Conservation (phyloP, 1,284 basidiomycete genomes). For the Tylopilus microsporus region DNA sequence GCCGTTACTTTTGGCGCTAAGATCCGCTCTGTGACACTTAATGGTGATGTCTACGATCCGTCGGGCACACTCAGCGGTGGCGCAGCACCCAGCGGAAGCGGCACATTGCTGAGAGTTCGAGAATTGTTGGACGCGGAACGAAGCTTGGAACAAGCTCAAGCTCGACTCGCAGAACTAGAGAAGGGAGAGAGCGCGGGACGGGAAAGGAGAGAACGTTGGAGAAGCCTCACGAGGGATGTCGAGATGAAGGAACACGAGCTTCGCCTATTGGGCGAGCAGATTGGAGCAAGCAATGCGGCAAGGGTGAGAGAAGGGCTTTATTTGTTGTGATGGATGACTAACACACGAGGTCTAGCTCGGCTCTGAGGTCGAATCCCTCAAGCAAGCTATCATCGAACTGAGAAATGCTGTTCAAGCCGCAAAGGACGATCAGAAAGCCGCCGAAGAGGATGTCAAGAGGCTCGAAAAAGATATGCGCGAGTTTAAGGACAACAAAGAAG, state of each 20-base stretch:
- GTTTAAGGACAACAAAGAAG: conserved; percentile 98
- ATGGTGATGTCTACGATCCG: conserved; percentile 96
- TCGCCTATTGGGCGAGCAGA: conserved; percentile 76
- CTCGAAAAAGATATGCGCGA: conserved; percentile 97
- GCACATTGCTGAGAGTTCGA: conserved; percentile 82
- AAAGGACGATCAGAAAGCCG: conserved; percentile 72
- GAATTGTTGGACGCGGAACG: conserved; percentile 63
- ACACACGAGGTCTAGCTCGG: conserved; percentile 54
- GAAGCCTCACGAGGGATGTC: conserved; percentile 61
- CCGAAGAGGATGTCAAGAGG: conserved; percentile 75
- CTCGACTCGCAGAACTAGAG: conserved; percentile 53
- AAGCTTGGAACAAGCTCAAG: conserved; percentile 52
- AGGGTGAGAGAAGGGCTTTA: conserved; percentile 49
- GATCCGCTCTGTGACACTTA: conserved; percentile 84
- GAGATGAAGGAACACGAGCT: conserved; percentile 91
- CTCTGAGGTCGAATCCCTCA: conserved; percentile 72
- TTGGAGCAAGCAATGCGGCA: conserved; percentile 85
- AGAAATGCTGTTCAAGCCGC: conserved; percentile 61
- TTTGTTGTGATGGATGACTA: background rate
- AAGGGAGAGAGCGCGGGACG: conserved; percentile 52
- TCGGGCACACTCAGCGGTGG: conserved; percentile 93
- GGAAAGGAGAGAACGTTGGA: conserved; percentile 67
- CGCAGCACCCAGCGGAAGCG: conserved; percentile 72
- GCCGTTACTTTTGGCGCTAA: conserved; percentile 77
- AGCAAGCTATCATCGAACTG: conserved; percentile 65